A percentile compares a stretch with the other conserved stretches of the same genome.
These are phyloP conservation scores for Penicillium sp. DNA, from an alignment of 2,329 filamentous ascomycete species.

Conservation along the genomic window DNA sequence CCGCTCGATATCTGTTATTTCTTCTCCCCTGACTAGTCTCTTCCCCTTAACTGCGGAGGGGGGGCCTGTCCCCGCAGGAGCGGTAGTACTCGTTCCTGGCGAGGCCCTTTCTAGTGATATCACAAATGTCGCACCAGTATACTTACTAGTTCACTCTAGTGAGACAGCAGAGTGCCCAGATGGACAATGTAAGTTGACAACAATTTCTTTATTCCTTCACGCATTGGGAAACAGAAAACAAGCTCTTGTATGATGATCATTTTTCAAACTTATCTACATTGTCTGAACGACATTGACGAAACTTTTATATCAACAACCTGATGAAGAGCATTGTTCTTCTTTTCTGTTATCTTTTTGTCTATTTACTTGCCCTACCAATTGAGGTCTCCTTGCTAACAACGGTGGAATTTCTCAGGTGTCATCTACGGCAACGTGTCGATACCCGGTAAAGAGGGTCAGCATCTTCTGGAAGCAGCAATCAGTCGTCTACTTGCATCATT, in stretches of 20 bases:
- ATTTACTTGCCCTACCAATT: background rate
- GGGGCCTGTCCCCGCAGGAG: constrained; percentile 69
- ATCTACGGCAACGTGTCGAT: constrained; percentile 52
- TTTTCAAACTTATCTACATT: constrained; percentile 99
- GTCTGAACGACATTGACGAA: constrained; percentile 92
- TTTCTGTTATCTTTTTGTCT: constrained; percentile 12
- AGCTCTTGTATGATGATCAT: constrained; percentile 72
- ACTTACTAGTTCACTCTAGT: constrained; percentile 72
- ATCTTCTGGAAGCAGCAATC: constrained; percentile 38
- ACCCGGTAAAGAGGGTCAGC: constrained; percentile 31
- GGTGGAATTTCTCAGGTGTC: constrained; percentile 44
- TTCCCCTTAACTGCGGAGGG: constrained; percentile 73
- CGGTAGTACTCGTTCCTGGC: constrained; percentile 39
- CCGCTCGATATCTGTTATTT: constrained; percentile 65
- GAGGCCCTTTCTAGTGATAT: constrained; percentile 23
- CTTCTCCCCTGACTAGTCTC: constrained; percentile 59
- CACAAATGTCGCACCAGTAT: constrained; percentile 46
- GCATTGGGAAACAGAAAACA: background rate
- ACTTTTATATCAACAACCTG: constrained; percentile 69
- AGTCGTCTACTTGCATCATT: constrained; percentile 40
- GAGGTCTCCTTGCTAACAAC: constrained; percentile 30
- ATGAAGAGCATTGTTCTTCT: constrained; percentile 47
- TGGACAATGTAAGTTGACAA: constrained; percentile 75
- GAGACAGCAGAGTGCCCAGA: constrained; percentile 88
- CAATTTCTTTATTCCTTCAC: constrained; percentile 14